A percentile compares a stretch with the other conserved stretches of the same genome.
These are phyloP conservation scores for Thelephora aurantiotincta DNA, from an alignment of 768 basidiomycete species.

Conservation along the genomic window DNA sequence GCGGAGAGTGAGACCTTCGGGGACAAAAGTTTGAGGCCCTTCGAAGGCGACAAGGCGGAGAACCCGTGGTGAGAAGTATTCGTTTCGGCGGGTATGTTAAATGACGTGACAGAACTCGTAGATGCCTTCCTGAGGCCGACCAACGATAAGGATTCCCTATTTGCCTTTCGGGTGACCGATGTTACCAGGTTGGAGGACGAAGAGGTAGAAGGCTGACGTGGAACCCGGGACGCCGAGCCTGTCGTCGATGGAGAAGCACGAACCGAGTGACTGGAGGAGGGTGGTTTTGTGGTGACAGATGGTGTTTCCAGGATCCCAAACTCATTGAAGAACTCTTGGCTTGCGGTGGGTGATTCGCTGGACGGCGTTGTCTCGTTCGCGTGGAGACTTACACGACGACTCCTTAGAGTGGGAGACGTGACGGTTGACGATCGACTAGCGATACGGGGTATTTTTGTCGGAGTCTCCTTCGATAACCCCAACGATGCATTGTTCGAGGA, in stretches of 20 bases:
- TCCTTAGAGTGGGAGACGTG: conserved; percentile 56
- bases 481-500: conserved; percentile 36
- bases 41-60: conserved; percentile 68
- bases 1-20: conserved; percentile 60
- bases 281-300: conserved; percentile 29
- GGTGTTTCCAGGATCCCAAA: conserved; percentile 73
- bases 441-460: conserved; percentile 87
- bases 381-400: conserved; percentile 55
- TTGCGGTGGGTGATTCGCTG: conserved; percentile 45
- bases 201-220: conserved; percentile 47
- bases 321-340: conserved; percentile 41
- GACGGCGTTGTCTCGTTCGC: conserved; percentile 36
- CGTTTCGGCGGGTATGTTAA: conserved; percentile 32
- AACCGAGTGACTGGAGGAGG: conserved; percentile 28
- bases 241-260: conserved; percentile 46
- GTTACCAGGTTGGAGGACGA: conserved; percentile 29
- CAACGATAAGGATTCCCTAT: conserved; percentile 71
- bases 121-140: conserved; percentile 71
- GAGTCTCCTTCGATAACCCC: conserved; percentile 62
- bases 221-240: conserved; percentile 35
- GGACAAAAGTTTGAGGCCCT: conserved; percentile 64
- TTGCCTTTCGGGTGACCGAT: conserved; percentile 45
- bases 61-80: conserved; percentile 46
- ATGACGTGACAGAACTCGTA: conserved; percentile 64
- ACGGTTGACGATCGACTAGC: conserved; percentile 71